A percentile compares a stretch with the other conserved stretches of the same genome.
phyloP scores from a whole-genome alignment of 495 filamentous ascomycete species.

The Geoglossum glabrum region DNA sequence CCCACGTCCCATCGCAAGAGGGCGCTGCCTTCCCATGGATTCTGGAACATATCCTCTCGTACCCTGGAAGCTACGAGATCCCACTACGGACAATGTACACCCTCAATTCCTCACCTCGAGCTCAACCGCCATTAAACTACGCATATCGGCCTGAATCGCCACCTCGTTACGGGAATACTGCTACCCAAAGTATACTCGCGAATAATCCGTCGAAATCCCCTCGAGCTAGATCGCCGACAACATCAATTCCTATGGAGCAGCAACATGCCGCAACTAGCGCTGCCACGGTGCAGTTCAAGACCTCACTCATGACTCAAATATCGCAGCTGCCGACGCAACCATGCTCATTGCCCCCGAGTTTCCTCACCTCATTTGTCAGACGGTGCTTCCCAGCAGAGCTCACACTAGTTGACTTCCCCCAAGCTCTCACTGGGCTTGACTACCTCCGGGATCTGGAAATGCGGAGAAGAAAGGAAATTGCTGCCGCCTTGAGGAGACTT shows the following conservation, averaged over 20 bases:
- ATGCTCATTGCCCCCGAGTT: constrained; percentile 43
- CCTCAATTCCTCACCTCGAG: constrained; percentile 39
- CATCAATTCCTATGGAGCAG: constrained; percentile 18
- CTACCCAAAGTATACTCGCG: neutral
- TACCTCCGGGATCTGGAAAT: constrained; percentile 49
- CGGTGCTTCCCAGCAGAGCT: constrained; percentile 38
- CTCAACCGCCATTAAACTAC: constrained; percentile 8
- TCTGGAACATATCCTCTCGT: constrained; percentile 47
- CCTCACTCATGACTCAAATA: constrained; percentile 41
- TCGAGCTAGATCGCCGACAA: constrained; percentile 17
- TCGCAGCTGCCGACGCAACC: constrained; percentile 40
- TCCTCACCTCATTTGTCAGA: constrained; percentile 44
- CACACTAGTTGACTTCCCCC: constrained; percentile 45
- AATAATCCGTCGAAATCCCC: constrained; percentile 9
- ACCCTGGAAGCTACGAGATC: constrained; percentile 48
- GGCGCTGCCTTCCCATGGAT: constrained; percentile 25
- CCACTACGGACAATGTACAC: constrained; percentile 57
- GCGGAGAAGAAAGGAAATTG: constrained; percentile 40
- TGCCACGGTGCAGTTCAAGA: constrained; percentile 39
- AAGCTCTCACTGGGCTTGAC: constrained; percentile 49
- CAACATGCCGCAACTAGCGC: constrained; percentile 20
- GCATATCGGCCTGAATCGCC: constrained; percentile 14
- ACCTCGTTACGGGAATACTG: neutral
- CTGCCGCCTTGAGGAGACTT: constrained; percentile 24
- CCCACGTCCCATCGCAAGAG: neutral